These are phyloP conservation scores for Myriosclerotinia duriaeana DNA, from an alignment of 2,329 filamentous ascomycete genomes.

Conservation along the genomic window DNA sequence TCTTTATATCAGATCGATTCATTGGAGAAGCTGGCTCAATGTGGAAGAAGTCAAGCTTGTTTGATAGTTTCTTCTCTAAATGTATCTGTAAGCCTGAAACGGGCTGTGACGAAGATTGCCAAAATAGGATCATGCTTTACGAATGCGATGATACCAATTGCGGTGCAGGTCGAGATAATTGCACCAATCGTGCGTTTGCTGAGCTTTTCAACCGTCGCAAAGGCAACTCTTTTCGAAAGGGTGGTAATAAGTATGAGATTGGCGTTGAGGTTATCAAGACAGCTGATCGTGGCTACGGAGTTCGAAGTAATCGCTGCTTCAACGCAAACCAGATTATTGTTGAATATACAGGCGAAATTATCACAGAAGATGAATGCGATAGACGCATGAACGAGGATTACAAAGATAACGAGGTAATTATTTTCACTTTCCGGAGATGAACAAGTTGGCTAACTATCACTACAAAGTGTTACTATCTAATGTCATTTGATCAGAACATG, in stretches of 20 bases:
- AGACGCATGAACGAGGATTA: conserved; percentile 90
- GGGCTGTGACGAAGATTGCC: conserved; percentile 85
- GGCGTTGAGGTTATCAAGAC: conserved; percentile 97
- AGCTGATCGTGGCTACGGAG: conserved; percentile 80
- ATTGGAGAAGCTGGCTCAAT: conserved; percentile 77
- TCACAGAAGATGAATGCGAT: conserved; percentile 91
- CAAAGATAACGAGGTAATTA: conserved; percentile 82
- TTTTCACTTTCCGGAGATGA: conserved; percentile 5
- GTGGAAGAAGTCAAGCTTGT: conserved; percentile 77
- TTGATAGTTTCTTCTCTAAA: conserved; percentile 71
- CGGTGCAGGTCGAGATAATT: conserved; percentile 69
- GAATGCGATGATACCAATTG: conserved; percentile 94
- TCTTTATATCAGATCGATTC: conserved; percentile 68
- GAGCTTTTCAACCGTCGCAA: conserved; percentile 73
- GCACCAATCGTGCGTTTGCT: conserved; percentile 85
- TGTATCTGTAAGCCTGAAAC: conserved; percentile 76
- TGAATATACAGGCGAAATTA: conserved; percentile 97
- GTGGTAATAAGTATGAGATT: conserved; percentile 81
- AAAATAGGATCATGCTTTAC: conserved; percentile 96
- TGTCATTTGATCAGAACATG: conserved; percentile 98
- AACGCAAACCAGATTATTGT: conserved; percentile 92
- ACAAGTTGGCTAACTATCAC: conserved; percentile 29
- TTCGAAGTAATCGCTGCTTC: conserved; percentile 87
- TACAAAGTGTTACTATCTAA: conserved; percentile 87
- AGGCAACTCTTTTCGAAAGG: conserved; percentile 36